phyloP scores from a whole-genome alignment of 2,329 filamentous ascomycete genomes.

The Karstenula rhodostoma region DNA sequence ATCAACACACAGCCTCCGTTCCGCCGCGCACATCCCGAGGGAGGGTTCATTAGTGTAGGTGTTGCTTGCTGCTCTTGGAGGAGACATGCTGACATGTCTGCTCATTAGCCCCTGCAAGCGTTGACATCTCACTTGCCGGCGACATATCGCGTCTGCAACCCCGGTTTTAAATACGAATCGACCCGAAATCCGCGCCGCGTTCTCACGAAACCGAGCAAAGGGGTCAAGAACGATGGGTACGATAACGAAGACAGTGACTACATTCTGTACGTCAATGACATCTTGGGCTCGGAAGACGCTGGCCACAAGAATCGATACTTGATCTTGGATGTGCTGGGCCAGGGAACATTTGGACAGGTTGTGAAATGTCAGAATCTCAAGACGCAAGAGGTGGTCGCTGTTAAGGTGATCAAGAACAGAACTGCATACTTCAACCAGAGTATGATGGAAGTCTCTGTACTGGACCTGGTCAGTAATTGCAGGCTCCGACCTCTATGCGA shows the following conservation, averaged over 20 bases:
- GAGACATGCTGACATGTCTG: conserved; percentile 26
- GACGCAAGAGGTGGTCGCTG: conserved; percentile 96
- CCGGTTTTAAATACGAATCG: conserved; percentile 97
- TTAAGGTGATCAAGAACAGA: conserved; percentile 99
- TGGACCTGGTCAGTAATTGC: conserved; percentile 76
- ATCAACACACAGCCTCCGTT: conserved; percentile 90
- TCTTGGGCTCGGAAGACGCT: conserved; percentile 94
- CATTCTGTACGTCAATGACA: conserved; percentile 98
- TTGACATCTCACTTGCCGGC: conserved; percentile 91
- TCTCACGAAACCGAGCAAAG: conserved; percentile 97
- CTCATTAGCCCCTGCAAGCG: conserved; percentile 83
- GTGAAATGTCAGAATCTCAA: conserved; percentile 99
- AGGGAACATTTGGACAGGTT: conserved; percentile 97
- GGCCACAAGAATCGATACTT: conserved; percentile 99
- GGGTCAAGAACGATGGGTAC: conserved; percentile 97
- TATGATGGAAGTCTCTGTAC: conserved; percentile 99
- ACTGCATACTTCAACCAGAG: conserved; percentile 99
- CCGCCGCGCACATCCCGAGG: conserved; percentile 92
- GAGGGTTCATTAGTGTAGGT: conserved; percentile 95
- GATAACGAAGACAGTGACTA: conserved; percentile 99
- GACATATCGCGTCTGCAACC: conserved; percentile 98
- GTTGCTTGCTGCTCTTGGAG: background rate
- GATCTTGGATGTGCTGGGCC: conserved; percentile 94
- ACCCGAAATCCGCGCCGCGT: conserved; percentile 95
- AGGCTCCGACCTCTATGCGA: conserved; percentile 1